These are phyloP conservation scores for Fusarium abutilonis DNA, from an alignment of 2,329 filamentous ascomycete species.

Conservation along the genomic window DNA sequence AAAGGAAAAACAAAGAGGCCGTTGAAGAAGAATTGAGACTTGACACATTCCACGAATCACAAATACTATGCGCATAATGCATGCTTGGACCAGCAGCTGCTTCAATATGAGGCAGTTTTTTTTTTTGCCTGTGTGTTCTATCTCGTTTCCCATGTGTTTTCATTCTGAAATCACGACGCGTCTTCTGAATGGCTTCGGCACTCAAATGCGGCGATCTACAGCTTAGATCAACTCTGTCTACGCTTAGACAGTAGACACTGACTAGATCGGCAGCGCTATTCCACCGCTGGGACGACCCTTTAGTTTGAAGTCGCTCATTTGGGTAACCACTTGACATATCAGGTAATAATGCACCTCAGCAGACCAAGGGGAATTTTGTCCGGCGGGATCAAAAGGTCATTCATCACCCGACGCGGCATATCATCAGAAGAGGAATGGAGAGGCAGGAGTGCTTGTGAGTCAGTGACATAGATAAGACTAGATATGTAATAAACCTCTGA, in stretches of 20 bases:
- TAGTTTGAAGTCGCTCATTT: slow-evolving; percentile 28
- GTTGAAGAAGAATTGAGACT: not conserved
- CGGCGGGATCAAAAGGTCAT: not conserved
- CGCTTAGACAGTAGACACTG: slow-evolving; percentile 9
- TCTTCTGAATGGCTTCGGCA: slow-evolving; percentile 7
- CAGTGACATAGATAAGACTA: not conserved
- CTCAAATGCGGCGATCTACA: slow-evolving; percentile 29
- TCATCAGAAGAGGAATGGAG: slow-evolving; percentile 1
- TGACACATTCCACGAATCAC: slow-evolving; percentile 3
- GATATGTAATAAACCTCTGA: not conserved
- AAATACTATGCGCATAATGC: not conserved
- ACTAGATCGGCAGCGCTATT: slow-evolving; percentile 35
- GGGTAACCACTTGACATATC: slow-evolving; percentile 23
- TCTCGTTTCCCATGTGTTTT: not conserved
- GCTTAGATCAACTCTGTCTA: slow-evolving; percentile 26
- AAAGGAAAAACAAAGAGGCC: not conserved
- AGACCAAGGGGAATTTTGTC: slow-evolving; percentile 10
- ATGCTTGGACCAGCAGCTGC: too few relatives aligned
- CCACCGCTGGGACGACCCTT: slow-evolving; percentile 27
- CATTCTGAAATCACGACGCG: slow-evolving; percentile 5
- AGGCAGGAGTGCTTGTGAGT: too few relatives aligned
- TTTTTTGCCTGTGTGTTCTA: not conserved
- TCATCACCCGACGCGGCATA: not conserved
- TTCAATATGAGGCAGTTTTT: not conserved
- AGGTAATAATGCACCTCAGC: slow-evolving; percentile 22